Conservation (phyloP, 2,329 filamentous ascomycete species). For the Clonostachys chloroleuca region DNA sequence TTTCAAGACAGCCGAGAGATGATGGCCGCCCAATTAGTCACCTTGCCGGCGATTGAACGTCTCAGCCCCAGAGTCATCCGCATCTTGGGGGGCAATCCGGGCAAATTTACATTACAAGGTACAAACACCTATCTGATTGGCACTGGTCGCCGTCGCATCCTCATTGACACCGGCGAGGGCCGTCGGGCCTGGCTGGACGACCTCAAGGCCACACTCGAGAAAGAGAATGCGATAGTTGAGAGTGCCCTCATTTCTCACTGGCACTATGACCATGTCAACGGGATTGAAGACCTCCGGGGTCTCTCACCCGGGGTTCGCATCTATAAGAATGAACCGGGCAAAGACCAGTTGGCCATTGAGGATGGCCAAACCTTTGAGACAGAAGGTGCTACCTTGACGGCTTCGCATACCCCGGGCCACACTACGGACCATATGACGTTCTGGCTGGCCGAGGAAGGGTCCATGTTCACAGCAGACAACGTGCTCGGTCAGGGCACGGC, state of each 20-base stretch:
- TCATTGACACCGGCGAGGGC: slow-evolving; percentile 90
- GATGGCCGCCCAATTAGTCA: slow-evolving; percentile 59
- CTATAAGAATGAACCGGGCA: slow-evolving; percentile 60
- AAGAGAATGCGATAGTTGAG: slow-evolving; percentile 66
- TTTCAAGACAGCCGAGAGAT: slow-evolving; percentile 8
- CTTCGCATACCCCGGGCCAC: slow-evolving; percentile 63
- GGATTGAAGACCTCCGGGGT: slow-evolving; percentile 63
- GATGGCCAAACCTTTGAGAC: slow-evolving; percentile 51
- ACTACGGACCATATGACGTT: slow-evolving; percentile 80
- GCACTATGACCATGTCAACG: slow-evolving; percentile 83
- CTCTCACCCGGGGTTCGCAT: slow-evolving; percentile 60
- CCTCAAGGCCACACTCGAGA: slow-evolving; percentile 58
- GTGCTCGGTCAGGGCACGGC: slow-evolving; percentile 83
- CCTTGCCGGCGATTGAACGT: slow-evolving; percentile 70
- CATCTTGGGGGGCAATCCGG: slow-evolving; percentile 85
- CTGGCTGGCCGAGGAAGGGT: slow-evolving; percentile 70
- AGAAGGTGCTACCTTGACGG: slow-evolving; percentile 62
- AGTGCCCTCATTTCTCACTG: slow-evolving; percentile 81
- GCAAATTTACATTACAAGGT: slow-evolving; percentile 72
- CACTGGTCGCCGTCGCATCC: slow-evolving; percentile 64
- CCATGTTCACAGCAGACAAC: slow-evolving; percentile 87
- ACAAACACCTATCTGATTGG: slow-evolving; percentile 96
- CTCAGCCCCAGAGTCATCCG: slow-evolving; percentile 76
- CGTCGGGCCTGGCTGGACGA: slow-evolving; percentile 66
- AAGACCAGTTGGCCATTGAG: slow-evolving; percentile 34